Base-by-base conservation (phyloP, 257 asterid genomes). In the Striga asiatica region DNA sequence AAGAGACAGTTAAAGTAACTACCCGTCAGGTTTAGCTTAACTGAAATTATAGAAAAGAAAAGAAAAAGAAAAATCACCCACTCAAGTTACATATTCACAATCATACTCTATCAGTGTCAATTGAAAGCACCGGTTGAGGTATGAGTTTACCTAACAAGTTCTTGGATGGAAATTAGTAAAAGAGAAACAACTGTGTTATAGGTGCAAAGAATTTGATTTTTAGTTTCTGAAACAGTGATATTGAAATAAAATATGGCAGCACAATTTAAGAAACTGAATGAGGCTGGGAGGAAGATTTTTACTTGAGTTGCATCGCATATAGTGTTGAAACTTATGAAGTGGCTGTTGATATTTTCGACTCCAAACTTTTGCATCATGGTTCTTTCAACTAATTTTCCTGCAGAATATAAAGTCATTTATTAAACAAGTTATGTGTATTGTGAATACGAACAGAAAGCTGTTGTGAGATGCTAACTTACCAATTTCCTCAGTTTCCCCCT, bases 221-320 rank as follows among this genome's bases (percentile, higher is more conserved):
- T n/a, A n/a, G n/a, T n/a, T n/a, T n/a, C n/a, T n/a, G n/a, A n/a
- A n/a, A n/a, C n/a, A n/a, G n/a, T n/a, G n/a, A n/a, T n/a, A n/a
- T n/a, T n/a, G n/a, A n/a, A n/a, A n/a, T n/a, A n/a, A 47, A 62
- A 19, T 11, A 23, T 20, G 39, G 47, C 43, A 45, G 28, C 43
- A 61, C 18, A 53, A 17, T 5, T 13, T 21, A 55, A 70, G 25
- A 66, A 58, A 24, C 2, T 27, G 53, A 60, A 56, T 42, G 46
- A 24, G 59, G 50, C n/a, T n/a, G n/a, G 35, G 61, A 56, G 38
- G 53, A 16, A 52, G 17, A 46, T 41, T 37, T 28, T 69, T 82
- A 92, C 99, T 73, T 92, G 99, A 66, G 99, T 92, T 12, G 99
- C 99, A 75, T 92, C 95, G 1, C 99, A 92, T 21, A 92, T 92